phyloP scores from a whole-genome alignment of 2,329 filamentous ascomycete genomes.

The Fusarium pseudograminearum region DNA sequence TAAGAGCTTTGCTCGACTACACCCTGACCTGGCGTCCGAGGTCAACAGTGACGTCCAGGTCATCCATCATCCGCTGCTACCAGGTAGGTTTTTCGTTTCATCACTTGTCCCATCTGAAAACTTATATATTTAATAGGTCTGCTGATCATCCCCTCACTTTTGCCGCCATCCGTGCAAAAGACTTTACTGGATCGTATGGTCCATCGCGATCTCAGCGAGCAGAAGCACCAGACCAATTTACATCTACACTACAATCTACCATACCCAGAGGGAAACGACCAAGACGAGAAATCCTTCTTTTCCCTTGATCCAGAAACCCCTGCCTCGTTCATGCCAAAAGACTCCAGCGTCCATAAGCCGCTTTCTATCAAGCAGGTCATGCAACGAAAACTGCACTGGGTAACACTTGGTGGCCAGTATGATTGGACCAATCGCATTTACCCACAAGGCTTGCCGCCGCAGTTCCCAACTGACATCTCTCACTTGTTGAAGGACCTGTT shows the following conservation, averaged over 20 bases:
- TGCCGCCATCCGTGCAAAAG: constrained; percentile 77
- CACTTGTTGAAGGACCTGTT: constrained; percentile 77
- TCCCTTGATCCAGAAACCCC: constrained; percentile 61
- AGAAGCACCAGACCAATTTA: constrained; percentile 87
- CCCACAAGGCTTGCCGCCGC: constrained; percentile 73
- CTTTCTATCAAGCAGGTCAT: constrained; percentile 78
- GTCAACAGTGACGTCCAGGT: constrained; percentile 59
- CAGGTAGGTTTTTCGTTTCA: constrained; percentile 64
- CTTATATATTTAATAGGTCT: constrained; percentile 70
- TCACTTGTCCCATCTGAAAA: background rate
- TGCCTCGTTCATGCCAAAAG: constrained; percentile 73
- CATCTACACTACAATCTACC: constrained; percentile 81
- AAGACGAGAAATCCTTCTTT: constrained; percentile 64
- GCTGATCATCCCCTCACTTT: constrained; percentile 78
- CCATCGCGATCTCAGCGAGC: constrained; percentile 79
- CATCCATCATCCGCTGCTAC: constrained; percentile 75
- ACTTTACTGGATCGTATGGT: constrained; percentile 78
- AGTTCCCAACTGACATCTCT: constrained; percentile 80
- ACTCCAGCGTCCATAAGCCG: constrained; percentile 79
- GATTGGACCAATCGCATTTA: constrained; percentile 94
- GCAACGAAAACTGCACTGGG: constrained; percentile 87
- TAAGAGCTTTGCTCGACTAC: constrained; percentile 59
- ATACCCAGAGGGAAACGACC: constrained; percentile 59
- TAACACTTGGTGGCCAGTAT: constrained; percentile 94
- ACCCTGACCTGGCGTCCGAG: constrained; percentile 49